phyloP scores from a whole-genome alignment of 176 grass and related monocot genomes.

The Musa schizocarpa region DNA sequence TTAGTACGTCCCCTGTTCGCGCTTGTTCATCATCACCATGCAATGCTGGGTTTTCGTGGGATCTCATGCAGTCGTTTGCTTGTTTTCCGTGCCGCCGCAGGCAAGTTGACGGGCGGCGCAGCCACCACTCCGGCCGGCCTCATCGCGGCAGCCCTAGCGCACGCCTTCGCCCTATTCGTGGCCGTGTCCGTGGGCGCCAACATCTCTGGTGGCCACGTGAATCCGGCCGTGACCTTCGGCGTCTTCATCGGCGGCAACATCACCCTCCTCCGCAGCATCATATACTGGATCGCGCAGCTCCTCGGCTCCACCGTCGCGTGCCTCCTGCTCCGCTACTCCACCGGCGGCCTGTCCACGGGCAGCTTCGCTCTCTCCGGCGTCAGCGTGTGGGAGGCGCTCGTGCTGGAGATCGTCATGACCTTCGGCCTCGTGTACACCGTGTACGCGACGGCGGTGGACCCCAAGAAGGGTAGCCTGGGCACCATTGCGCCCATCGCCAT shows the following conservation, averaged over 20 bases:
- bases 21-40: neutral
- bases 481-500: constrained; percentile 90
- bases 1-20: constrained; percentile 30
- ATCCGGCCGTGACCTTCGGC: constrained; percentile 93
- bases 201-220: constrained; percentile 98
- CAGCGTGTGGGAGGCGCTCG: constrained; percentile 43
- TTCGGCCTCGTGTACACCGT: constrained; percentile 98
- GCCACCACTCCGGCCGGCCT: constrained; percentile 34
- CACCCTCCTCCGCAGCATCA: constrained; percentile 67
- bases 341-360: constrained; percentile 54
- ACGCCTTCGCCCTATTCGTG: constrained; percentile 84
- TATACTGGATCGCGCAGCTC: constrained; percentile 93
- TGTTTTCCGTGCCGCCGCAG: constrained; percentile 27
- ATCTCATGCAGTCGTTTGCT: neutral
- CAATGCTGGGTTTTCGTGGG: neutral
- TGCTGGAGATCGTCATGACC: constrained; percentile 93
- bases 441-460: constrained; percentile 83
- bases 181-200: constrained; percentile 82
- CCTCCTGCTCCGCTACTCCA: constrained; percentile 68
- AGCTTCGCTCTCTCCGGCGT: constrained; percentile 61
- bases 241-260: constrained; percentile 91
- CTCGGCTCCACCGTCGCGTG: constrained; percentile 69
- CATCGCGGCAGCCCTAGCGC: constrained; percentile 57
- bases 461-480: constrained; percentile 70
- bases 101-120: constrained; percentile 45